Evolutionary conservation across 768 basidiomycete genomes (phyloP).

Genomic region (Rhizopogon sp.): DNA sequence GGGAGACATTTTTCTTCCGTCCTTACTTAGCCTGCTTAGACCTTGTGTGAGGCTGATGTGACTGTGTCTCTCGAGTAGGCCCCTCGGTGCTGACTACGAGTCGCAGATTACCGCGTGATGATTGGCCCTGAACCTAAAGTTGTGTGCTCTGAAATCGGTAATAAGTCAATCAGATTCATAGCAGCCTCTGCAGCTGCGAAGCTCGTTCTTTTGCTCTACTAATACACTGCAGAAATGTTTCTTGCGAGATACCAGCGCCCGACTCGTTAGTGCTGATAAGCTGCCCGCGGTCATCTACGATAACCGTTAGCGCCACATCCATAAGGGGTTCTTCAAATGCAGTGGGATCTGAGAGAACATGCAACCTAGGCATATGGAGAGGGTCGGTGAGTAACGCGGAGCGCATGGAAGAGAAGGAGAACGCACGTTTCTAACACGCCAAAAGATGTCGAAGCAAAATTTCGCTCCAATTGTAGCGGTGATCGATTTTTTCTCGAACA

Average conservation of each 20-base stretch:
- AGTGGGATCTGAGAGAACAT: slow-evolving; percentile 77
- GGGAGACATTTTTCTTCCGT: too few species aligned
- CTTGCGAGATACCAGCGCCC: slow-evolving; percentile 29
- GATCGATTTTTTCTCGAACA: slow-evolving; percentile 49
- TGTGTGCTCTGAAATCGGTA: too few species aligned
- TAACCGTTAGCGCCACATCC: slow-evolving; percentile 62
- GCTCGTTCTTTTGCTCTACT: slow-evolving; percentile 4
- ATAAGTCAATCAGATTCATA: not conserved
- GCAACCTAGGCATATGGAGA: slow-evolving; percentile 21
- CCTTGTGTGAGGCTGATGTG: too few species aligned
- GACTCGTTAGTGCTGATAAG: slow-evolving; percentile 51
- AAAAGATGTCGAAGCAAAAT: not conserved
- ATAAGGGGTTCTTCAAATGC: slow-evolving; percentile 89
- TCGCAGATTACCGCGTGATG: too few species aligned
- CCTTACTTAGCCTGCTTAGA: too few species aligned
- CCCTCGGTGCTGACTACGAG: too few species aligned
- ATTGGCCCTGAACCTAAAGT: too few species aligned
- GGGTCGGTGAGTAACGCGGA: too few species aligned
- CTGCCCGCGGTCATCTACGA: slow-evolving; percentile 45
- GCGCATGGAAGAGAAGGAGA: not conserved
- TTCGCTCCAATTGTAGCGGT: slow-evolving; percentile 37
- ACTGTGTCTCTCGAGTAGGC: too few species aligned
- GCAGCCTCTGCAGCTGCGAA: not conserved
- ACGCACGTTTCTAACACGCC: not conserved
- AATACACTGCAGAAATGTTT: not conserved